These are phyloP conservation scores for Cicer bijugum DNA, from an alignment of 306 rosid genomes.

Conservation along the genomic window DNA sequence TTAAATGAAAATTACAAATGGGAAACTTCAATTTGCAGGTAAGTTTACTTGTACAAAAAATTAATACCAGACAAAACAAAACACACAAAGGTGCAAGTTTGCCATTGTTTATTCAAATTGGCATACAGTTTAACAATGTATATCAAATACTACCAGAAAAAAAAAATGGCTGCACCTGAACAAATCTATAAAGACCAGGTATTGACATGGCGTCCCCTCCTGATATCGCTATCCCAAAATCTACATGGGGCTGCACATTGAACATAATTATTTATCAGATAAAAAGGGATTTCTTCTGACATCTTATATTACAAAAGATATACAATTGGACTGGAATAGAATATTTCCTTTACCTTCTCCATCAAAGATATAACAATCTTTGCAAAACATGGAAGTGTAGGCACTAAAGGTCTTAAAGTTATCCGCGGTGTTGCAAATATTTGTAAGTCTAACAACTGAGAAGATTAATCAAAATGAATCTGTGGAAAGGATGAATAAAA, in stretches of 20 bases:
- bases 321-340: slow-evolving; percentile 5
- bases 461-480: slow-evolving; percentile 48
- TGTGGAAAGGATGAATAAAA: slow-evolving; percentile 36
- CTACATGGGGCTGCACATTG: slow-evolving; percentile 78
- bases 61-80: slow-evolving; percentile 1
- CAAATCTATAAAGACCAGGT: slow-evolving; percentile 78
- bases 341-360: slow-evolving; percentile 71
- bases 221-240: slow-evolving; percentile 77
- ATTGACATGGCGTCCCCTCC: slow-evolving; percentile 95
- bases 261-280: slow-evolving; percentile 26
- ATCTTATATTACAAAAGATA: slow-evolving; percentile 20
- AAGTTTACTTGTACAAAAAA: neutral
- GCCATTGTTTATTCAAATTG: slow-evolving; percentile 25
- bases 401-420: slow-evolving; percentile 82
- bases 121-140: neutral
- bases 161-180: slow-evolving; percentile 73
- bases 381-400: slow-evolving; percentile 92
- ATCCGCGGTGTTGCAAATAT: slow-evolving; percentile 70
- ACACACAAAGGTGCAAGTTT: neutral
- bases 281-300: slow-evolving; percentile 25
- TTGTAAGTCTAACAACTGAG: slow-evolving; percentile 85
- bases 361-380: slow-evolving; percentile 73
- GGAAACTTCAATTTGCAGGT: slow-evolving; percentile 15
- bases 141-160: slow-evolving; percentile 29
- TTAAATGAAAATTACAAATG: slow-evolving; percentile 23